Evolutionary conservation across 2,329 filamentous ascomycete genomes (phyloP).

Genomic region (Ustilaginoidea virens): DNA sequence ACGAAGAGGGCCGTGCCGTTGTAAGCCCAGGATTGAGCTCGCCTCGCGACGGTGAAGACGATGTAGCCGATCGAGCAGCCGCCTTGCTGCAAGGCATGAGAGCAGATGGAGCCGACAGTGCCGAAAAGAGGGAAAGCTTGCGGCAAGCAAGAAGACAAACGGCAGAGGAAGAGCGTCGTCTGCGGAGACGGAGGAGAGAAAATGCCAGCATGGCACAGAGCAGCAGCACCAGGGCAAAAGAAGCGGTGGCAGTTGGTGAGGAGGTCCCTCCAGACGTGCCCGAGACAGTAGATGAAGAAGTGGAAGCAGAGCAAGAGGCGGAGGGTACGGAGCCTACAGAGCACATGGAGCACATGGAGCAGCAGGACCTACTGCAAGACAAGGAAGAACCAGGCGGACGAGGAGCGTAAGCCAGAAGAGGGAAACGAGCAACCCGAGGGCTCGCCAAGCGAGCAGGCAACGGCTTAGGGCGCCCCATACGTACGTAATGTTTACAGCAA

Average conservation of each 20-base stretch:
- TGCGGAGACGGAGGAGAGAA: slow-evolving; percentile 50
- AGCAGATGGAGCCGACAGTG: slow-evolving; percentile 39
- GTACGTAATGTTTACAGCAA: slow-evolving; percentile 23
- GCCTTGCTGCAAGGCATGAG: slow-evolving; percentile 73
- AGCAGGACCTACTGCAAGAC: not conserved
- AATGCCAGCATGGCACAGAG: slow-evolving; percentile 27
- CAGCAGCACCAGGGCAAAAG: slow-evolving; percentile 7
- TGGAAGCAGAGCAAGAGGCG: slow-evolving; percentile 4
- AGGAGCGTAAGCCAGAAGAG: slow-evolving; percentile 7
- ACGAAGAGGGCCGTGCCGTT: slow-evolving; percentile 30
- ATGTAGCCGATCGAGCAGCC: slow-evolving; percentile 74
- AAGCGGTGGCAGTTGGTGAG: not conserved
- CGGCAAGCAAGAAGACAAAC: slow-evolving; percentile 50
- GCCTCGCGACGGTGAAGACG: slow-evolving; percentile 39
- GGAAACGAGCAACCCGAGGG: slow-evolving; percentile 2
- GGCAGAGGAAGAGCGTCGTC: slow-evolving; percentile 62
- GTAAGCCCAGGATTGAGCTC: slow-evolving; percentile 35
- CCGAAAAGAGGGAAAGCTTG: slow-evolving; percentile 42
- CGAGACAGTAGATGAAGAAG: too few species aligned
- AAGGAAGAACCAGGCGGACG: not conserved
- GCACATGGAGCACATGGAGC: not conserved
- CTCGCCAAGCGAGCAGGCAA: slow-evolving; percentile 3
- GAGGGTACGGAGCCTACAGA: slow-evolving; percentile 2
- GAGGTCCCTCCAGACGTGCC: too few species aligned
- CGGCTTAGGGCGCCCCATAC: slow-evolving; percentile 11